phyloP scores from a whole-genome alignment of 1,284 basidiomycete species.

The Cryptococcus sp. region DNA sequence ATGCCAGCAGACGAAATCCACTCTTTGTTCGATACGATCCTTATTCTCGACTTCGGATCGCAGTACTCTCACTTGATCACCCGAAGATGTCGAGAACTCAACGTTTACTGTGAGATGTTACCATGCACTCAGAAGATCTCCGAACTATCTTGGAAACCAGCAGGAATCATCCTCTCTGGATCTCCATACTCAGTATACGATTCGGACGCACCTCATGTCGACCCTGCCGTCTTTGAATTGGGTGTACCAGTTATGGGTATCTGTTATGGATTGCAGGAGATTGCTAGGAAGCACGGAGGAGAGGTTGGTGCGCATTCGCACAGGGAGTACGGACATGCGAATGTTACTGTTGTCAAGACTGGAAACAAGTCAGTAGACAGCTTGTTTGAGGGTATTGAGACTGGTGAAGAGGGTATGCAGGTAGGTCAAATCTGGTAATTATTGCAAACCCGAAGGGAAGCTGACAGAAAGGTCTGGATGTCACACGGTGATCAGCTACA shows the following conservation, averaged over 20 bases:
- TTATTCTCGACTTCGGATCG: constrained; percentile 97
- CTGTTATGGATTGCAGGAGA: constrained; percentile 98
- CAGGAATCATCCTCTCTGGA: constrained; percentile 95
- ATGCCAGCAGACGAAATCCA: constrained; percentile 60
- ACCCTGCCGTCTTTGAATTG: constrained; percentile 87
- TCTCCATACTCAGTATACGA: constrained; percentile 99
- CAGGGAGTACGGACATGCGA: constrained; percentile 91
- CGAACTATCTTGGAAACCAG: constrained; percentile 90
- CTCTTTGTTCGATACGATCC: constrained; percentile 92
- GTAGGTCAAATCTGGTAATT: constrained; percentile 12
- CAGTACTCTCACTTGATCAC: constrained; percentile 99
- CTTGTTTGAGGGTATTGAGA: constrained; percentile 76
- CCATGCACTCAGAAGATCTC: constrained; percentile 92
- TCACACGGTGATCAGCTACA: constrained; percentile 96
- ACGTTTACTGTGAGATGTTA: constrained; percentile 94
- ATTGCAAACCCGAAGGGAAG: background rate
- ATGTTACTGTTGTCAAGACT: constrained; percentile 69
- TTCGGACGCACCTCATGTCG: constrained; percentile 84
- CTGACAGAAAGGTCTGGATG: constrained; percentile 83
- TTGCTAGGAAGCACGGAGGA: constrained; percentile 84
- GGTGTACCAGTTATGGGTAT: constrained; percentile 94
- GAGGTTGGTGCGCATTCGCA: constrained; percentile 84
- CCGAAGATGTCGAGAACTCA: constrained; percentile 93
- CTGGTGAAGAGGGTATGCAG: constrained; percentile 35
- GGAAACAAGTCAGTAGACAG: constrained; percentile 63